These are phyloP conservation scores for Triangularia verruculosa DNA, from an alignment of 2,329 filamentous ascomycete species.

Conservation along the genomic window DNA sequence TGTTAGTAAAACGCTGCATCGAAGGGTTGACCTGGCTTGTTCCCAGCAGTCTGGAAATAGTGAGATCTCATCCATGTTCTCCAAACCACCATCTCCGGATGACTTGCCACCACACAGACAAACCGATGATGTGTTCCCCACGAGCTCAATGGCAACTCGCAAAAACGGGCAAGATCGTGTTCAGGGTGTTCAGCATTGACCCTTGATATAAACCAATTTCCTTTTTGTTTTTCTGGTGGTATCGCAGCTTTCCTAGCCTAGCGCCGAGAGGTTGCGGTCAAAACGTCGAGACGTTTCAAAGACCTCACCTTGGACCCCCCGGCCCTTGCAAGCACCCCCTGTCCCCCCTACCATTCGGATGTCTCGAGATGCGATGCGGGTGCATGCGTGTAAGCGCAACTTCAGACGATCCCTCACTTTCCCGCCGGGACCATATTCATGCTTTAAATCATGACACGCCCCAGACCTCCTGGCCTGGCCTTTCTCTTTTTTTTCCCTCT, in stretches of 20 bases:
- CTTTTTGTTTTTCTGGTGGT: conserved; percentile 13
- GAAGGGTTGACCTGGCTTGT: neutral
- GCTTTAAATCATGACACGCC: conserved; percentile 42
- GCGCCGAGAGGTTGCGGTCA: conserved; percentile 21
- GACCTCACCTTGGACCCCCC: conserved; percentile 18
- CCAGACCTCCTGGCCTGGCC: conserved; percentile 23
- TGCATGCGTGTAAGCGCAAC: conserved; percentile 25
- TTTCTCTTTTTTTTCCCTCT: conserved; percentile 29
- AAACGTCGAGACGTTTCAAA: conserved; percentile 32
- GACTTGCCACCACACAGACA: neutral
- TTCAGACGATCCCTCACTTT: conserved; percentile 39
- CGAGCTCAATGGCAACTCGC: neutral
- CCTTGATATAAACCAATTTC: conserved; percentile 5
- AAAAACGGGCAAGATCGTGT: neutral
- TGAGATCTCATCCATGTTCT: neutral
- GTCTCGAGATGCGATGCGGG: conserved; percentile 30
- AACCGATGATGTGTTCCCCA: neutral
- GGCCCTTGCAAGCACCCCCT: conserved; percentile 19
- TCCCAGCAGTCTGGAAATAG: conserved; percentile 1
- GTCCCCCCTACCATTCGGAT: conserved; percentile 17
- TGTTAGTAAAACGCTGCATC: conserved; percentile 17
- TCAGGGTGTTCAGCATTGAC: conserved; percentile 1
- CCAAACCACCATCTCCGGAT: conserved; percentile 1
- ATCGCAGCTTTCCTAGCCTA: conserved; percentile 11
- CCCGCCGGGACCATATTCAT: conserved; percentile 30